Evolutionary conservation across 768 basidiomycete species (phyloP), one percentile per base, ranked within the genome.

Genomic region (Hypholoma fasciculare): DNA sequence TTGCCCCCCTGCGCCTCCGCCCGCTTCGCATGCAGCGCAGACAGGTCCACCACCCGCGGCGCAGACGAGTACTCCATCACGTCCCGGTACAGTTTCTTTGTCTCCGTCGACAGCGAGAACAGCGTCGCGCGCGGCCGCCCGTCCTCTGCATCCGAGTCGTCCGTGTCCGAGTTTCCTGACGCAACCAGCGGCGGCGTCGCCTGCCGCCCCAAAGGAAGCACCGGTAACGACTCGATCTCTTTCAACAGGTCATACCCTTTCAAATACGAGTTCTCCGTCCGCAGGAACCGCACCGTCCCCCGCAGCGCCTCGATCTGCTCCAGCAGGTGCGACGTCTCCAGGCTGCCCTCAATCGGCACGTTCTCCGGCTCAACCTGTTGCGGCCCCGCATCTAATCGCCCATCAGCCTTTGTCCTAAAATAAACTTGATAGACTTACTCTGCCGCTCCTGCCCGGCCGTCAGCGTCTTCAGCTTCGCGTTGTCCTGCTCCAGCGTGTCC

Each of bases 221-320:
- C 76, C 16, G 90, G 90, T 0, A 98, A 78, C 6, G 85, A 67
- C 61, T 89, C 84, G 55, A 98, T 87, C 64, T 94, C 91, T 52
- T 82, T 81, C 58, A 98, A 84, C 0, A 98, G 82, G 65, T 96
- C 94, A 71, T 94, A 92, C 2, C 94, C 93, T 69, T 91, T 95
- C 74, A 98, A 87, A 69, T 92, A 94, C 2, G 92, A 84, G 69
- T 98, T 98, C 72, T 98, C 96, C 37, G 82, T 87, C 20, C 96
- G 87, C n/a, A 99, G 79, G 84, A 91, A 98, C 17, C 93, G 86
- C 27, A 98, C 86, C 0, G 96, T 92, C 5, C 89, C 88, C 40
- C 93, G 90, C n/a, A 98, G 82, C 13, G 90, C 90, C 47, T 96
- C 92, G 67, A 98, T 87, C 90, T 96, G 94, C 70, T 98, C 94